phyloP scores from a whole-genome alignment of 352 stramenopile genomes.

The Phytophthora pistaciae region DNA sequence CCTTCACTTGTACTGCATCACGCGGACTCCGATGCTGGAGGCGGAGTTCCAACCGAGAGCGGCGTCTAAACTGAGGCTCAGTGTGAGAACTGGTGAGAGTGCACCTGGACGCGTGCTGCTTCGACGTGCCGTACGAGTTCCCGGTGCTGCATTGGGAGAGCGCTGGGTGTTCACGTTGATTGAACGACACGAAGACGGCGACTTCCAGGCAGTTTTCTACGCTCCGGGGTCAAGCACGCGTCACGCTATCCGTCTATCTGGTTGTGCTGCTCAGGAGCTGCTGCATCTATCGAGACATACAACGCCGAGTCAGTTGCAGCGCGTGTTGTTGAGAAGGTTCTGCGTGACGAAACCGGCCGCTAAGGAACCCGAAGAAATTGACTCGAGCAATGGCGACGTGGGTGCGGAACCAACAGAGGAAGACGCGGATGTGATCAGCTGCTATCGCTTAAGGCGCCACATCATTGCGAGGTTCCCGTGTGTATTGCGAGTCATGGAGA shows the following conservation, averaged over 20 bases:
- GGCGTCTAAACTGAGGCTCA: conserved; percentile 16
- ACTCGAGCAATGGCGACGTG: conserved; percentile 1
- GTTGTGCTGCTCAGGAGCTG: conserved; percentile 18
- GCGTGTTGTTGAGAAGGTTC: conserved; percentile 21
- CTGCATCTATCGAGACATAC: conserved; percentile 27
- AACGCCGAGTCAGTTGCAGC: conserved; percentile 28
- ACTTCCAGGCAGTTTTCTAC: conserved; percentile 38
- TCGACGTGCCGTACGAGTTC: conserved; percentile 35
- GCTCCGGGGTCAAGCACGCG: conserved; percentile 15
- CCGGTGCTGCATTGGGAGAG: conserved; percentile 3
- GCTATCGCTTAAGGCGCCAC: conserved; percentile 31
- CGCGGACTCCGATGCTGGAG: conserved; percentile 25
- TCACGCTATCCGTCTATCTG: conserved; percentile 20
- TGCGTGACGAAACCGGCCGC: conserved; percentile 1
- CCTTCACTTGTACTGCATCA: conserved; percentile 56
- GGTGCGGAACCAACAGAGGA: conserved; percentile 1
- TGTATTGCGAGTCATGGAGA: conserved; percentile 43
- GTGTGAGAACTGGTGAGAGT: conserved; percentile 27
- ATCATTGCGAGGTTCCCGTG: conserved; percentile 56
- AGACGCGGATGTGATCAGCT: background rate
- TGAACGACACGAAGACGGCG: conserved; percentile 23
- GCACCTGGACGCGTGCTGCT: conserved; percentile 37
- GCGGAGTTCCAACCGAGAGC: conserved; percentile 18
- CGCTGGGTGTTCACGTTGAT: conserved; percentile 38
- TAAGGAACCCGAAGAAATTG: background rate